Evolutionary conservation across 805 yeast species (phyloP), one percentile per base, ranked within the genome.

Genomic region (Candida loeiensis): DNA sequence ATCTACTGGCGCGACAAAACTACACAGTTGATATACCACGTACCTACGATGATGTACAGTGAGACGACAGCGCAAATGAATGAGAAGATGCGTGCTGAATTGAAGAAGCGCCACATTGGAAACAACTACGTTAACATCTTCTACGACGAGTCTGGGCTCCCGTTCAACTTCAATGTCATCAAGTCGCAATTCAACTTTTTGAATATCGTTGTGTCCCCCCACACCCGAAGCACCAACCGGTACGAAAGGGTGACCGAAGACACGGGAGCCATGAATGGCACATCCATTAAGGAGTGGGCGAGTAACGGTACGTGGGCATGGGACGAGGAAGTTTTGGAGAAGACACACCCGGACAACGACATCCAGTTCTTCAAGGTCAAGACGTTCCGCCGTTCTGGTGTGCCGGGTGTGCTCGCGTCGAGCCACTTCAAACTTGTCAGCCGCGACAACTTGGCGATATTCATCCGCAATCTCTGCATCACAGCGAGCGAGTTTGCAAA

Each of bases 61-160:
- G 49, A 47, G 27, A 58, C 51, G 2, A 51, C 56, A 12, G 83
- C 81, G 8, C 43, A 45, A 3, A 29, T 22, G 16, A 36, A 27
- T 12, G 40, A 44, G 19, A 39, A 34, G 15, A 37, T 34, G 21
- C 52, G 54, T 13, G 66, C 60, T 20, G 72, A 80, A 12, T 55
- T 72, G 56, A 88, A 87, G 61, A 88, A 88, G 59, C 65, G 89
- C 40, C 96, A 88, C 56, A 83, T 88, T 46, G 96, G 96, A 6
- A 88, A 88, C 62, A 76, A 87, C 55, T 81, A 79, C 57, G 93
- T 88, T 41, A 85, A 82, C 53, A 77, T 88, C 17, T 88, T 74
- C 56, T 89, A 80, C 65, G 86, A 88, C 53, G 95, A 88, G 50
- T 78, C 88, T 2, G 73, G 69, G 4, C 58, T 61, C 4, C 76